Evolutionary conservation across 345 rosid genomes (phyloP), one percentile per base, ranked within the genome.

Genomic region (Murraya koenigii): DNA sequence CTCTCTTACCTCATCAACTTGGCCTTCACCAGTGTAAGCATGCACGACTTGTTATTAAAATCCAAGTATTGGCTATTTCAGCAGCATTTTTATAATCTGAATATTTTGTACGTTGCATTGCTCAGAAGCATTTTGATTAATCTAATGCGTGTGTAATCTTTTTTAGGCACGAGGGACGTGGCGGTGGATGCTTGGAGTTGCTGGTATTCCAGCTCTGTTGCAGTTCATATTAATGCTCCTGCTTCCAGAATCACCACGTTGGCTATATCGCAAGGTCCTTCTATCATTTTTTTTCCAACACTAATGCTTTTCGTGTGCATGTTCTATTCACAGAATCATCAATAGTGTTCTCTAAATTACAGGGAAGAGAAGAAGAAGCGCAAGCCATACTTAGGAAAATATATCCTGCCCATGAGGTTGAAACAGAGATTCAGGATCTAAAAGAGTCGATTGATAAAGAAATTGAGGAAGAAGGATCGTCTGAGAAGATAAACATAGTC

Each of bases 151-250:
- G 55, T 28, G n/a, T 32, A 26, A 72, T 32, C 32, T 77, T 55
- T 44, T 74, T 5, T 72, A 93, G 98, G 97, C 82, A 64, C 85
- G 61, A 1, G 93, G 96, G 66, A 89, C 97, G 1, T 95, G 98
- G 98, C 86, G 97, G 44, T 95, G 98, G 98, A 95, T 95, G 98
- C 97, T 93, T 13, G 97, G 98, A 26, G 80, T 95, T 65, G 97
- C 97, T 2, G 94, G 90, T 10, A 0, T 93, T 77, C 97, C 97
- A 25, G 97, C 98, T 71, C 77, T 95, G 39, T 23, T 93, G 66
- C 98, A 95, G 86, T 91, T 95, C 81, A 2, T 83, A 32, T 74
- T 95, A 36, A 91, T 95, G 98, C 60, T 89, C 56, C 44, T 84
- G 19, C 97, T 95, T 64, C 98, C 97, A 0, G 97, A 95, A 78